phyloP scores from a whole-genome alignment of 2,329 filamentous ascomycete species.

The Pseudonectria buxi region DNA sequence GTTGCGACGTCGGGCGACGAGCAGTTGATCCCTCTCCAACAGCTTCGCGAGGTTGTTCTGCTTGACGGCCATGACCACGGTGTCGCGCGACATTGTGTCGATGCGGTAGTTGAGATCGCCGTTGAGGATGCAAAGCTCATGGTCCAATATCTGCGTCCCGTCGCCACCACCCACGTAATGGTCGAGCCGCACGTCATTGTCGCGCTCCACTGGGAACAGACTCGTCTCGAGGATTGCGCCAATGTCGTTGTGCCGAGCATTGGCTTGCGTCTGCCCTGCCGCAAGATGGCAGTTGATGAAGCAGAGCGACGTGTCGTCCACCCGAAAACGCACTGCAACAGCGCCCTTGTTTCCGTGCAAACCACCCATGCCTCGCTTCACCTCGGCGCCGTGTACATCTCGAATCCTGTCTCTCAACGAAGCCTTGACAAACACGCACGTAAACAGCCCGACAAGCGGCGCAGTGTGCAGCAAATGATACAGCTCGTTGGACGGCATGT shows the following conservation, averaged over 20 bases:
- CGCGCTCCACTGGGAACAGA: slow-evolving; percentile 65
- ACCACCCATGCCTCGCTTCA: slow-evolving; percentile 95
- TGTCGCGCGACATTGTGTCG: slow-evolving; percentile 91
- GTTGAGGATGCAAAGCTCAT: slow-evolving; percentile 95
- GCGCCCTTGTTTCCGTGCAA: slow-evolving; percentile 96
- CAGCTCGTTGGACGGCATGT: slow-evolving; percentile 66
- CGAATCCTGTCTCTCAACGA: slow-evolving; percentile 69
- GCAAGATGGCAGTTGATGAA: slow-evolving; percentile 97
- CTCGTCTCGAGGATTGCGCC: slow-evolving; percentile 79
- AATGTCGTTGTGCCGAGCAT: slow-evolving; percentile 86
- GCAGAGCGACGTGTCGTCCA: slow-evolving; percentile 91
- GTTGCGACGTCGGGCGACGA: slow-evolving; percentile 82
- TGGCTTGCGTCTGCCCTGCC: slow-evolving; percentile 85
- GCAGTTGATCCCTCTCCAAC: slow-evolving; percentile 86
- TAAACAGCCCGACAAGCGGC: slow-evolving; percentile 86
- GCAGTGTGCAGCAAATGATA: slow-evolving; percentile 86
- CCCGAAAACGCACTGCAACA: slow-evolving; percentile 79
- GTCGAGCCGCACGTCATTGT: slow-evolving; percentile 62
- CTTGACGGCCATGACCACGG: slow-evolving; percentile 79
- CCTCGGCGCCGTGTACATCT: slow-evolving; percentile 70
- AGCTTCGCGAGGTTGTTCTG: slow-evolving; percentile 76
- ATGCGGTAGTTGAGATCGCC: slow-evolving; percentile 98
- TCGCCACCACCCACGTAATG: slow-evolving; percentile 89
- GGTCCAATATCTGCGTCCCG: slow-evolving; percentile 88
- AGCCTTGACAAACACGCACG: slow-evolving; percentile 87